These are phyloP conservation scores for Apiotrichum porosum DNA, from an alignment of 1,284 basidiomycete genomes.

Conservation along the genomic window DNA sequence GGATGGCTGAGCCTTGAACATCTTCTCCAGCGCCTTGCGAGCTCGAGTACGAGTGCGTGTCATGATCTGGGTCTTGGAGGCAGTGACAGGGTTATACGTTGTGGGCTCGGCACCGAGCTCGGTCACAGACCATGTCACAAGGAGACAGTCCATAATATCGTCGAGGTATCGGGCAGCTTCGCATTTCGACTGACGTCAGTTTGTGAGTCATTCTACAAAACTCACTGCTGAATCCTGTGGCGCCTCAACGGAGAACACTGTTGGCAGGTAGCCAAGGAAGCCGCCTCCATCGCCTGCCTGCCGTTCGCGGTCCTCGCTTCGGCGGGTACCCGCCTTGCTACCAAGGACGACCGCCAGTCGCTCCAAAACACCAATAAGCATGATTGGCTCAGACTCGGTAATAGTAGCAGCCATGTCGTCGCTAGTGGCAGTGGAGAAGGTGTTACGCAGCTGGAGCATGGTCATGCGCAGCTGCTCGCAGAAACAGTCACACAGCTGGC, in stretches of 20 bases:
- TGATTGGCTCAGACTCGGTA: conserved; percentile 77
- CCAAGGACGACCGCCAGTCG: conserved; percentile 63
- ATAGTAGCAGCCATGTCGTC: conserved; percentile 42
- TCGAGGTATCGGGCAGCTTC: conserved; percentile 32
- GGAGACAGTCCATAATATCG: conserved; percentile 32
- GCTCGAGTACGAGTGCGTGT: conserved; percentile 55
- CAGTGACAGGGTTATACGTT: not conserved
- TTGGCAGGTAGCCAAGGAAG: conserved; percentile 47
- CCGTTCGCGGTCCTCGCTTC: conserved; percentile 39
- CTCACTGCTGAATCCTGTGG: conserved; percentile 25
- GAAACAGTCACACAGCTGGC: conserved; percentile 73
- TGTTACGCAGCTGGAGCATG: conserved; percentile 48
- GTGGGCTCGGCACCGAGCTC: not conserved
- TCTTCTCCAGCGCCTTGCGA: conserved; percentile 72
- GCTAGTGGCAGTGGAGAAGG: conserved; percentile 45
- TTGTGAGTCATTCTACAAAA: not conserved
- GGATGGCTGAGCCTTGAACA: conserved; percentile 72
- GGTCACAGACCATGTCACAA: conserved; percentile 38
- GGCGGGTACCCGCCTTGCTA: conserved; percentile 8
- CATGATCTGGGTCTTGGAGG: conserved; percentile 41
- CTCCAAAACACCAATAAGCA: conserved; percentile 77
- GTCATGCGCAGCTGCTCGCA: conserved; percentile 64
- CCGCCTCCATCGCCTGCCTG: conserved; percentile 50
- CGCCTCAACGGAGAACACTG: conserved; percentile 47
- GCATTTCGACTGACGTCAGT: conserved; percentile 14